Conservation (phyloP, 2,329 filamentous ascomycete genomes). For the Aspergillus floridensis region DNA sequence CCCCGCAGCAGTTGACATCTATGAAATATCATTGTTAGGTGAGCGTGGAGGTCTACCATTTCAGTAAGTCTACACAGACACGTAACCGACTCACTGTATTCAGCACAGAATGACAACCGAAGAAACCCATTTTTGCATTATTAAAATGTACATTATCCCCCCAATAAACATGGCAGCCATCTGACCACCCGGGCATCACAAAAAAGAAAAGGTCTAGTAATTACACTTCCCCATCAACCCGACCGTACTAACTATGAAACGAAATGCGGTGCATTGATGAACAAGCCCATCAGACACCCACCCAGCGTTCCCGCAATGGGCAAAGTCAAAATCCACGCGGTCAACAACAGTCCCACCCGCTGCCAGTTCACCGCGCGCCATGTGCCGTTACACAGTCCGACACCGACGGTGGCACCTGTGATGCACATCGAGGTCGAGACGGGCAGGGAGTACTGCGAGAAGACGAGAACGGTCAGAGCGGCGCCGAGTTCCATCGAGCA, state of each 20-base stretch:
- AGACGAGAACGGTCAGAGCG: constrained; percentile 71
- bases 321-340: constrained; percentile 67
- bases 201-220: neutral
- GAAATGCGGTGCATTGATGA: constrained; percentile 61
- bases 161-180: constrained; percentile 17
- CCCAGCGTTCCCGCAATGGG: constrained; percentile 60
- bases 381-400: constrained; percentile 73
- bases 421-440: constrained; percentile 79
- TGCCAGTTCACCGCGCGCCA: constrained; percentile 73
- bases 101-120: too few species aligned
- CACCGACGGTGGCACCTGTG: constrained; percentile 73
- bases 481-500: constrained; percentile 79
- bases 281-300: constrained; percentile 52
- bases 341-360: constrained; percentile 64
- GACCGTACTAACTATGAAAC: neutral
- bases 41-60: too few species aligned
- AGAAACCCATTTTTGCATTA: too few species aligned
- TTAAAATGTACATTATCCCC: too few species aligned
- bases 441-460: constrained; percentile 71
- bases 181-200: neutral
- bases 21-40: too few species aligned
- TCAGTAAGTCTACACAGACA: too few species aligned
- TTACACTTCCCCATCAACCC: too few species aligned
- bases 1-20: too few species aligned
- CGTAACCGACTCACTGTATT: too few species aligned